Base-by-base conservation (phyloP, 371 early-diverging fungal genomes). In the Batkoa obscura region DNA sequence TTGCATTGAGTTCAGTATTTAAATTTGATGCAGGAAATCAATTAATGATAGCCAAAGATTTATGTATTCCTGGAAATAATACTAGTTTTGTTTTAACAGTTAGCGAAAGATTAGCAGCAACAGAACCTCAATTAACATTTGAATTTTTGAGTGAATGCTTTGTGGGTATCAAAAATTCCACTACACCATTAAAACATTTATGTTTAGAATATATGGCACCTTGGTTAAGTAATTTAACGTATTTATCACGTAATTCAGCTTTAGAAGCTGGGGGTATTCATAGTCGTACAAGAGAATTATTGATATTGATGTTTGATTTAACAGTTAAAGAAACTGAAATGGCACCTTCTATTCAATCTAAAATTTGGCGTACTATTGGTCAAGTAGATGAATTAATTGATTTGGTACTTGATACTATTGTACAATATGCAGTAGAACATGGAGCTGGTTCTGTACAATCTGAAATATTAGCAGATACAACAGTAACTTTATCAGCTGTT, bases 61-160 rank as follows among this genome's bases (percentile, higher is more conserved):
- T 91, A n/a, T 90, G 86, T 58, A 77, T 93, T 50, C 95, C 95
- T 41, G 78, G 81, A 35, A 91, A 91, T 63, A 90, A 84, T 64
- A 78, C 82, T 2, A 69, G 76, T 13, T 93, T 90, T 61, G 80
- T 90, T 31, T 69, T 79, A 47, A 66, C 73, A 13, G 83, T 94
- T 59, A 88, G 89, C 63, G 79, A 82, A 60, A 73, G 79, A 34
- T 69, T 94, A 31, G 90, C 93, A 15, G 65, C 64, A 35, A 75
- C 79, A 1, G 86, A 86, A 54, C 82, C 78, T 0, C 72, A 79
- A 34, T 72, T 94, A 59, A 91, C 95, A 0, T 63, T 89, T 9
- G 93, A 90, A 62, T 86, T 94, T 66, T 63, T 94, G 55, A 77
- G 74, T 35, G 94, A 94, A 70, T 83, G 84, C 55, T 78, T 85